Conservation (phyloP, 129 eudicot genomes). For the sunflower (Helianthus annuus) region HanXRQr2.0-SUNRISE NC_035438.2:102515053-102515552, state of each 20-base stretch:
- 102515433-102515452: conserved; percentile 87
- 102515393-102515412: conserved; percentile 58
- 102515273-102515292: conserved; percentile 62
- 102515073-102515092: conserved; percentile 60
- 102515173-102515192: conserved; percentile 46
- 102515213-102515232: conserved; percentile 71
- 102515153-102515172: conserved; percentile 51
- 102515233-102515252: conserved; percentile 65
- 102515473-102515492: conserved; percentile 79
- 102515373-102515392: conserved; percentile 69
- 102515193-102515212: conserved; percentile 64
- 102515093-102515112: conserved; percentile 92
- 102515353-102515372: conserved; percentile 58
- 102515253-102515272: conserved; percentile 63
- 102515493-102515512: conserved; percentile 56
- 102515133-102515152: conserved; percentile 65
- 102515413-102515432: conserved; percentile 69
- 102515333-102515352: conserved; percentile 68
- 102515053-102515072: conserved; percentile 56
- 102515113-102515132: conserved; percentile 76
- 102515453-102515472: conserved; percentile 65
- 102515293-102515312: conserved; percentile 63
- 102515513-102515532: conserved; percentile 42
- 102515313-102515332: conserved; percentile 72
- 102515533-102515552: conserved; percentile 8